These are phyloP conservation scores for Paxillus ammoniavirescens DNA, from an alignment of 768 basidiomycete genomes.

Conservation along the genomic window DNA sequence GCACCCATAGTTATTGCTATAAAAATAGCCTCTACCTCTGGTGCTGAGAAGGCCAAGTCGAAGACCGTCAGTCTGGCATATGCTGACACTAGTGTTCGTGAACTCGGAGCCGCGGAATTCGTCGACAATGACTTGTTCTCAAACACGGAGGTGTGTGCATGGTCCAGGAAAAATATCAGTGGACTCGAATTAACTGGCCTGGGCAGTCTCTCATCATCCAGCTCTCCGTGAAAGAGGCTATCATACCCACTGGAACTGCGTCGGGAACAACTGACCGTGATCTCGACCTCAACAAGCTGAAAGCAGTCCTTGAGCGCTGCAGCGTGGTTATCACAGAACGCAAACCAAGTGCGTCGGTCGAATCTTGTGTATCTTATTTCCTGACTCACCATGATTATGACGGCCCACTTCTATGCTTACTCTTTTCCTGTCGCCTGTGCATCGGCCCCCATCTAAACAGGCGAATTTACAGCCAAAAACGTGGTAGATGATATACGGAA, in stretches of 20 bases:
- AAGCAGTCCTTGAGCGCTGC: constrained; percentile 85
- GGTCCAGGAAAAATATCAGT: not conserved
- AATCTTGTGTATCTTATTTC: not conserved
- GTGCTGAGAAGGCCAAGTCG: constrained; percentile 54
- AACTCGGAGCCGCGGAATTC: constrained; percentile 88
- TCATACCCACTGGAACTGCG: constrained; percentile 73
- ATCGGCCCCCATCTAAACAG: constrained; percentile 36
- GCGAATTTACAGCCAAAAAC: constrained; percentile 80
- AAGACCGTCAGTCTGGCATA: constrained; percentile 86
- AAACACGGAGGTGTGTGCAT: constrained; percentile 77
- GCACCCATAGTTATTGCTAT: constrained; percentile 90
- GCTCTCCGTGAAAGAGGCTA: constrained; percentile 94
- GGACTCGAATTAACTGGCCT: not conserved
- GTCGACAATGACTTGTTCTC: constrained; percentile 94
- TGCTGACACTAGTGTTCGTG: constrained; percentile 82
- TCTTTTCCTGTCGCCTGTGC: not conserved
- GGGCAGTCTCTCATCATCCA: constrained; percentile 89
- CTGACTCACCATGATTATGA: not conserved
- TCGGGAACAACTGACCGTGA: constrained; percentile 78
- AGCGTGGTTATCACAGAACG: constrained; percentile 88
- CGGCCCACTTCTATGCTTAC: not conserved
- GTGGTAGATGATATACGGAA: constrained; percentile 73
- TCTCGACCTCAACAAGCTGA: constrained; percentile 84
- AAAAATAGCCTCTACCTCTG: constrained; percentile 61
- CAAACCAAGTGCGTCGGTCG: constrained; percentile 64